Evolutionary conservation across 2,329 filamentous ascomycete genomes (phyloP).

Genomic region (Apiospora arundinis): DNA sequence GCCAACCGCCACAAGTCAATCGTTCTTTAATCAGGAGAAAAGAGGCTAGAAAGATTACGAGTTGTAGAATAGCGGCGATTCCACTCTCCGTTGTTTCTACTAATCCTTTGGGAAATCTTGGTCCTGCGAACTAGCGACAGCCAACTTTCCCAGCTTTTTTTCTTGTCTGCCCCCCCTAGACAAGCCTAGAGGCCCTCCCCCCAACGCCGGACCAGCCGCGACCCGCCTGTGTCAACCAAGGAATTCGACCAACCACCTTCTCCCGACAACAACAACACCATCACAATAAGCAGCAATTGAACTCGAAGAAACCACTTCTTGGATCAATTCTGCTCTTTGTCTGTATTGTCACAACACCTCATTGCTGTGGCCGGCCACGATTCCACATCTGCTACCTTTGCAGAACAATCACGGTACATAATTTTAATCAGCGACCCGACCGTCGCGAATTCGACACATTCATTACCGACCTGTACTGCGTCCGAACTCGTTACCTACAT

Average conservation of each 20-base stretch:
- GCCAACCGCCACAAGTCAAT: slow-evolving; percentile 10
- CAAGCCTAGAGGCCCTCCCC: not conserved
- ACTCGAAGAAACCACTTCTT: slow-evolving; percentile 11
- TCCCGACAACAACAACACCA: slow-evolving; percentile 21
- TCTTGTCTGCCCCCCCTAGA: not conserved
- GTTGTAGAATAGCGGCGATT: not conserved
- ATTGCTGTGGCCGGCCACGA: slow-evolving; percentile 41
- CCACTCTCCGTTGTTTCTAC: not conserved
- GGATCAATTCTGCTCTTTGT: slow-evolving; percentile 25
- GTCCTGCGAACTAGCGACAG: slow-evolving; percentile 12
- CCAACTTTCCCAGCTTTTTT: slow-evolving; percentile 19
- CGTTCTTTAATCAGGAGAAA: slow-evolving; percentile 15
- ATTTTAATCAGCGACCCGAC: slow-evolving; percentile 22
- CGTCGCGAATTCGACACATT: slow-evolving; percentile 25
- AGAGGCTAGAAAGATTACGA: not conserved
- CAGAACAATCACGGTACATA: slow-evolving; percentile 20
- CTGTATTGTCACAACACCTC: slow-evolving; percentile 23
- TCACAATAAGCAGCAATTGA: slow-evolving; percentile 1
- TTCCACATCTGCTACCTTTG: slow-evolving; percentile 14
- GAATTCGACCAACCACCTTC: slow-evolving; percentile 5
- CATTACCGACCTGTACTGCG: slow-evolving; percentile 7
- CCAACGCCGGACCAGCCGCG: slow-evolving; percentile 20
- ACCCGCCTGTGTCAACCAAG: slow-evolving; percentile 18
- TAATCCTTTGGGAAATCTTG: not conserved
- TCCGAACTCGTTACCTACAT: slow-evolving; percentile 8